A percentile compares a stretch with the other conserved stretches of the same genome.
Evolutionary conservation across 495 filamentous ascomycete species (phyloP).

Genomic region (Bacidia gigantensis): DNA sequence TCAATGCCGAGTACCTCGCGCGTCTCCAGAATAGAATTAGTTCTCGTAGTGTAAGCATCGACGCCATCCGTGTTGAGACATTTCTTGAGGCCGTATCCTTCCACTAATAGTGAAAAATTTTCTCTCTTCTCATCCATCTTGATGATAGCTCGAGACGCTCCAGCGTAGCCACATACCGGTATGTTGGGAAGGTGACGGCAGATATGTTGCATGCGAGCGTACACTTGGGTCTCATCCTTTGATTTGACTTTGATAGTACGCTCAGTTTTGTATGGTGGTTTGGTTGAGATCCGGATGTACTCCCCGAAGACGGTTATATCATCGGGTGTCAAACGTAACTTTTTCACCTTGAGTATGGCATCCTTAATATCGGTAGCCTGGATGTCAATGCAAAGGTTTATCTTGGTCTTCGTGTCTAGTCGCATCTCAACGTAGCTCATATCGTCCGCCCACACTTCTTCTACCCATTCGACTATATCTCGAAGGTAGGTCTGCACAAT

Average conservation of each 20-base stretch:
- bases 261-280: constrained; percentile 32
- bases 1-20: constrained; percentile 93
- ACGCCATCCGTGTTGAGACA: constrained; percentile 92
- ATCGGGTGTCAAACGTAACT: constrained; percentile 49
- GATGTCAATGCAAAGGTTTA: constrained; percentile 66
- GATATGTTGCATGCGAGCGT: constrained; percentile 67
- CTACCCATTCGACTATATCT: constrained; percentile 58
- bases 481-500: constrained; percentile 79
- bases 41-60: constrained; percentile 51
- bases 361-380: constrained; percentile 49
- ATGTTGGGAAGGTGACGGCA: constrained; percentile 70
- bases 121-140: constrained; percentile 51
- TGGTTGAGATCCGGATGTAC: constrained; percentile 38
- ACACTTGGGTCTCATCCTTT: constrained; percentile 45
- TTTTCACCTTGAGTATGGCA: constrained; percentile 63
- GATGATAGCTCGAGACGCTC: constrained; percentile 77
- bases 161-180: constrained; percentile 73
- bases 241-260: constrained; percentile 37
- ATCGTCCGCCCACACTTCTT: constrained; percentile 69
- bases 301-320: constrained; percentile 35
- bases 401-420: constrained; percentile 63
- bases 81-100: constrained; percentile 77
- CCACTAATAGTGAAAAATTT: constrained; percentile 56
- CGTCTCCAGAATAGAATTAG: constrained; percentile 87
- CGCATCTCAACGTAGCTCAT: constrained; percentile 58